Evolutionary conservation across 306 rosid species (phyloP), one percentile per base, ranked within the genome.

Genomic region (Nissolia schottii): DNA sequence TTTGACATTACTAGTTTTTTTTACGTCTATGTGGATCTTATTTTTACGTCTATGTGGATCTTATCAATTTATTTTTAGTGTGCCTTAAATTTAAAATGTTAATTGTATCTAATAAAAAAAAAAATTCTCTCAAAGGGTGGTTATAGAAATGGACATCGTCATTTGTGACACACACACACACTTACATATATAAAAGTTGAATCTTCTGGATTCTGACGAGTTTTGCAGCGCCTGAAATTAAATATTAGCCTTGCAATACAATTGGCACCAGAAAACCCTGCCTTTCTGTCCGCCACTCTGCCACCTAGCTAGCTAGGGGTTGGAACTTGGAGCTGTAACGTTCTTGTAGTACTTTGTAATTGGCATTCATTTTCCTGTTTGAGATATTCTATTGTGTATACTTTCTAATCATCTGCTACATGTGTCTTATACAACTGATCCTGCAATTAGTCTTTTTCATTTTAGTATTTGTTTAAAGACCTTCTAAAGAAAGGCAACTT

Each of bases 291-390:
- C 57, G 49, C 40, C 37, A 53, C 70, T 40, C 38, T 28, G 60
- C 56, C n/a, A n/a, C n/a, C n/a, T 40, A 67, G 76, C 49, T 73
- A 38, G 23, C 67, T 78, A 70, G 67, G 59, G 81, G 78, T 87
- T 84, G 86, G 88, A 87, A 87, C 91, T 87, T 84, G 91, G 63
- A 84, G 83, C 85, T 79, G 73, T 61, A 34, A 58, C 51, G 62
- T 64, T 56, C 32, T 46, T n/a, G n/a, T n/a, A 38, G 66, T 75
- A 80, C 76, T 61, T 85, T 63, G 85, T 63, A 3, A 5, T 55
- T 3, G 6, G 3, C 2, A 35, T 34, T 31, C 7, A 0, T 5
- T 46, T 16, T 16, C 11, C 23, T 40, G 3, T 0, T 40, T 6
- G 6, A 34, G 6, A 40, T 40, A 0, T 40, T 11, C 46, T 3